Evolutionary conservation across 192 early-diverging fungal species (phyloP).

Genomic region (Pilobolus umbonatus): DNA sequence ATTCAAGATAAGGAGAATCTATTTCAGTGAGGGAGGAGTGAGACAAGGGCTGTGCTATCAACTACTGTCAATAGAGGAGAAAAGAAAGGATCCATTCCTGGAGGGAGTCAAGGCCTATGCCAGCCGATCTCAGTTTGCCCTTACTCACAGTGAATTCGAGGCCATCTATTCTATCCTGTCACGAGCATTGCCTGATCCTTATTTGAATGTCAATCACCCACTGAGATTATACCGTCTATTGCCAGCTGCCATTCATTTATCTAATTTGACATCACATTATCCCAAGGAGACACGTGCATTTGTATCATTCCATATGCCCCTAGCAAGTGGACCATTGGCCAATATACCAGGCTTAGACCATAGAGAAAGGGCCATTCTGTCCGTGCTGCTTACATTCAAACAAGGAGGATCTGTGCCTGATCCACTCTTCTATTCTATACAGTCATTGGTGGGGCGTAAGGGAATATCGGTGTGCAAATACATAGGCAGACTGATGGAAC

Average conservation of each 20-base stretch:
- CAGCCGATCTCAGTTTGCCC: slow-evolving; percentile 25
- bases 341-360: slow-evolving; percentile 50
- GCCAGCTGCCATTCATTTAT: slow-evolving; percentile 37
- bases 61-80: slow-evolving; percentile 31
- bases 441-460: slow-evolving; percentile 38
- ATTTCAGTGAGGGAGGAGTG: slow-evolving; percentile 55
- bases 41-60: slow-evolving; percentile 51
- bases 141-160: slow-evolving; percentile 23
- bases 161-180: slow-evolving; percentile 22
- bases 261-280: slow-evolving; percentile 15
- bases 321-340: slow-evolving; percentile 45
- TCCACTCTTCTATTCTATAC: slow-evolving; percentile 39
- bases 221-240: slow-evolving; percentile 36
- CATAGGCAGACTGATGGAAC: slow-evolving; percentile 38
- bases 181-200: slow-evolving; percentile 25
- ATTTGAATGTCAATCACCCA: slow-evolving; percentile 18
- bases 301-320: slow-evolving; percentile 43
- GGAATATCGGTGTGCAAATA: slow-evolving; percentile 38
- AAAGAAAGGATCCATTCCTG: slow-evolving; percentile 42
- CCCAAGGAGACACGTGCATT: slow-evolving; percentile 51
- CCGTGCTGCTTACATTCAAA: slow-evolving; percentile 40
- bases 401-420: slow-evolving; percentile 45
- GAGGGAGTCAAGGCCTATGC: slow-evolving; percentile 41
- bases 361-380: slow-evolving; percentile 43
- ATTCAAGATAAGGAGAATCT: slow-evolving; percentile 34